These are phyloP conservation scores for Scleroderma citrinum DNA, from an alignment of 768 basidiomycete species.

Conservation along the genomic window DNA sequence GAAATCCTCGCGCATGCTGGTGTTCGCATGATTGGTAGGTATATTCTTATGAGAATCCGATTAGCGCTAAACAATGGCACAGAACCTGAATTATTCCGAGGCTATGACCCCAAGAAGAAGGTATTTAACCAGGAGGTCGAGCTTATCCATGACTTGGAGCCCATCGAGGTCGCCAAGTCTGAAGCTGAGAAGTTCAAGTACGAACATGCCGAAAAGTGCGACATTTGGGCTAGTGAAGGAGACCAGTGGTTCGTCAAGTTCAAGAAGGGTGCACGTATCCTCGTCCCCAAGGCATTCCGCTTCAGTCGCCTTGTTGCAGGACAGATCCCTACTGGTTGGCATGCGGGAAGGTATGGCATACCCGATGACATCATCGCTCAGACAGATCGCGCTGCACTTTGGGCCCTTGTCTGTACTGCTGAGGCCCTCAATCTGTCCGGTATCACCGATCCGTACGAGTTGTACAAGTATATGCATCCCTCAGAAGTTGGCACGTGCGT, in stretches of 20 bases:
- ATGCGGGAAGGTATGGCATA: conserved; percentile 93
- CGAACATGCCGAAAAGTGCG: conserved; percentile 94
- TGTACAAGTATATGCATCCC: conserved; percentile 95
- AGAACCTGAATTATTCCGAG: conserved; percentile 98
- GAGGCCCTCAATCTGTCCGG: conserved; percentile 97
- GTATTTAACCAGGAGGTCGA: conserved; percentile 96
- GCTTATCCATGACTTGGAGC: conserved; percentile 92
- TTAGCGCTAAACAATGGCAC: conserved; percentile 11
- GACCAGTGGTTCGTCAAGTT: conserved; percentile 98
- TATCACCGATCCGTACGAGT: conserved; percentile 95
- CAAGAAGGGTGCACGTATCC: conserved; percentile 93
- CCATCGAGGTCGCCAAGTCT: conserved; percentile 85
- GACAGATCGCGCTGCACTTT: conserved; percentile 86
- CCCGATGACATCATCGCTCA: conserved; percentile 94
- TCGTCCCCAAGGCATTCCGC: conserved; percentile 90
- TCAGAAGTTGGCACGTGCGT: conserved; percentile 92
- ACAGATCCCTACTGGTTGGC: conserved; percentile 96
- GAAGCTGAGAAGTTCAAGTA: conserved; percentile 95
- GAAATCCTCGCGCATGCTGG: conserved; percentile 89
- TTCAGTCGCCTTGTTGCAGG: conserved; percentile 95
- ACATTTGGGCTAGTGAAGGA: conserved; percentile 86
- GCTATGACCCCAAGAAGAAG: conserved; percentile 97
- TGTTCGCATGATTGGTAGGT: conserved; percentile 87
- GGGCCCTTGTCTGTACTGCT: conserved; percentile 91
- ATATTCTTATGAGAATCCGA: conserved; percentile 1